Evolutionary conservation across 495 filamentous ascomycete species (phyloP).

Genomic region (Hapsidospora chrysogenum): DNA sequence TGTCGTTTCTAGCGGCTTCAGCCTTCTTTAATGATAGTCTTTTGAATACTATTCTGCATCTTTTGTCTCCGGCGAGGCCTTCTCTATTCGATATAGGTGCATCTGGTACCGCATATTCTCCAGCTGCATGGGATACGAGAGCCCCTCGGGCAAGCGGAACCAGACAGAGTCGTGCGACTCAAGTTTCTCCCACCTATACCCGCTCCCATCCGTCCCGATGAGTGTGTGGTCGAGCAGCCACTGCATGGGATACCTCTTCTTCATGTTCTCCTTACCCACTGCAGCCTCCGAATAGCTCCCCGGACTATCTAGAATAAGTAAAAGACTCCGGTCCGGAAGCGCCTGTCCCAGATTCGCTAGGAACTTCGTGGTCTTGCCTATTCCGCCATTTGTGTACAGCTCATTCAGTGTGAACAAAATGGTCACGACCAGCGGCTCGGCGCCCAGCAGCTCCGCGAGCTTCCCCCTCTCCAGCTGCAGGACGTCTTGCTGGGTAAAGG

Average conservation of each 20-base stretch:
- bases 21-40: too few relatives aligned
- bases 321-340: constrained; percentile 38
- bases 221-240: constrained; percentile 81
- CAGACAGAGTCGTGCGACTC: constrained; percentile 59
- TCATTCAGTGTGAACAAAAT: constrained; percentile 96
- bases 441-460: constrained; percentile 21
- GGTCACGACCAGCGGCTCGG: constrained; percentile 41
- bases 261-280: constrained; percentile 41
- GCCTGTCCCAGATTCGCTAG: constrained; percentile 45
- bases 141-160: constrained; percentile 53
- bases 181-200: constrained; percentile 50
- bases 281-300: constrained; percentile 76
- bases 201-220: constrained; percentile 19
- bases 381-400: constrained; percentile 59
- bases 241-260: constrained; percentile 77
- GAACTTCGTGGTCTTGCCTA: constrained; percentile 56
- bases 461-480: constrained; percentile 29
- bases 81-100: constrained; percentile 45
- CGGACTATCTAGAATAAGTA: constrained; percentile 84
- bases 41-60: too few relatives aligned
- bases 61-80: too few relatives aligned
- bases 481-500: constrained; percentile 46
- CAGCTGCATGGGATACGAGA: constrained; percentile 68
- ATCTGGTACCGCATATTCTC: constrained; percentile 94
- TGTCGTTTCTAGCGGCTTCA: too few relatives aligned